These are phyloP conservation scores for Coniferiporia weirii DNA, from an alignment of 1,284 basidiomycete species.

Conservation along the genomic window DNA sequence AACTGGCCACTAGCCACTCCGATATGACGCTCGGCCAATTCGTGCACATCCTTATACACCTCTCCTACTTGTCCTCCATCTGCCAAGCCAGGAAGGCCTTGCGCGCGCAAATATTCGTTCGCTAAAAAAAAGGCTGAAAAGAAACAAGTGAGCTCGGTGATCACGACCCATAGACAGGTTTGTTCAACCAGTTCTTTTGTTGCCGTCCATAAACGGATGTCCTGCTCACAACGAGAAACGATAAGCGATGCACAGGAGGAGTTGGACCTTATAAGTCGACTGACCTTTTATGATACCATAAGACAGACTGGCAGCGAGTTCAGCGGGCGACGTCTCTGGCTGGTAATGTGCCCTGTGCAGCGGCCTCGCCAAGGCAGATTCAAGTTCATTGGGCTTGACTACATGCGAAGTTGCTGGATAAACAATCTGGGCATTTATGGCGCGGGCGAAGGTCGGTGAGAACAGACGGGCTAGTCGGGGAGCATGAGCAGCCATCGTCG, in stretches of 20 bases:
- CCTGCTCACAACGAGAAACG: conserved; percentile 7
- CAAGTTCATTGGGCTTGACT: conserved; percentile 34
- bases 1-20: too few relatives aligned
- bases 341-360: conserved; percentile 29
- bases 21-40: neutral
- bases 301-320: conserved; percentile 25
- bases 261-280: too few relatives aligned
- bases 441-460: conserved; percentile 29
- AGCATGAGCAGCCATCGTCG: neutral
- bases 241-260: too few relatives aligned
- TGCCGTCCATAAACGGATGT: conserved; percentile 29
- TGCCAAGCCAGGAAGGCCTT: conserved; percentile 19
- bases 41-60: conserved; percentile 3
- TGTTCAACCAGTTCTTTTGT: conserved; percentile 25
- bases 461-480: conserved; percentile 29
- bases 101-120: conserved; percentile 23
- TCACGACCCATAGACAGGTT: too few relatives aligned
- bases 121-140: conserved; percentile 23
- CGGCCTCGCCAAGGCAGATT: conserved; percentile 31
- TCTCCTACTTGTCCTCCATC: conserved; percentile 14
- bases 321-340: conserved; percentile 25
- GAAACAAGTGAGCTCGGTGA: too few relatives aligned
- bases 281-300: conserved; percentile 24
- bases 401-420: conserved; percentile 27
- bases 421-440: conserved; percentile 33